Evolutionary conservation across 345 rosid genomes (phyloP), one percentile per base, ranked within the genome.

Genomic region (Euphorbia lathyris): DNA sequence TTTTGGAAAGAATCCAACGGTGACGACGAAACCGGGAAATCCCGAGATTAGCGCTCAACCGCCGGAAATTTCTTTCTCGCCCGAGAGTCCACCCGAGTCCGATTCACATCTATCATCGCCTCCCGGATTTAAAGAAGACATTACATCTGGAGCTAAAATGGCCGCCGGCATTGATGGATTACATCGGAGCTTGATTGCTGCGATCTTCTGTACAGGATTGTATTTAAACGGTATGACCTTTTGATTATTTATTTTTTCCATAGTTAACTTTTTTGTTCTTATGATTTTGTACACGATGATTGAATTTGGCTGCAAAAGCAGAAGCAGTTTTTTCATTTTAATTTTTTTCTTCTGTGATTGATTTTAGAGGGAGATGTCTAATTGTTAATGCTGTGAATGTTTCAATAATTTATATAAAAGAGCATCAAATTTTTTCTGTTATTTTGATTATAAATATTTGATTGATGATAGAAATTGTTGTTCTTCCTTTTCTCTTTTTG

Each of bases 181-280:
- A 9, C 11, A 45, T 45, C 58, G n/a, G 38, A 68, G 25, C 57
- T 58, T 57, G 71, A 38, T 69, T 68, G 11, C 79, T 66, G 74
- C 76, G 42, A 58, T 83, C 43, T 78, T 43, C 76, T 89, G 93
- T 88, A 85, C 86, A 86, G 87, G 80, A 75, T 74, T 88, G 81
- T 86, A 79, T 81, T 45, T 84, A 78, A 60, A 30, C 79, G 63
- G 78, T 85, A 78, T 84, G 90, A 83, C 65, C 57, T 67, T 67
- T 65, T 42, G 63, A 17, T 30, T 69, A 34, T 10, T 68, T 72
- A 52, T 58, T 17, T 34, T 56, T 63, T 12, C 36, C 36, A 58
- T 57, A 59, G 2, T 57, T 63, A 74, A 58, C 69, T 72, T 58
- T 77, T 59, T 68, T 72, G 52, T 47, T 56, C 11, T 42, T 30